Evolutionary conservation across 2,329 filamentous ascomycete genomes (phyloP).

Genomic region (Colletotrichum acutatum): DNA sequence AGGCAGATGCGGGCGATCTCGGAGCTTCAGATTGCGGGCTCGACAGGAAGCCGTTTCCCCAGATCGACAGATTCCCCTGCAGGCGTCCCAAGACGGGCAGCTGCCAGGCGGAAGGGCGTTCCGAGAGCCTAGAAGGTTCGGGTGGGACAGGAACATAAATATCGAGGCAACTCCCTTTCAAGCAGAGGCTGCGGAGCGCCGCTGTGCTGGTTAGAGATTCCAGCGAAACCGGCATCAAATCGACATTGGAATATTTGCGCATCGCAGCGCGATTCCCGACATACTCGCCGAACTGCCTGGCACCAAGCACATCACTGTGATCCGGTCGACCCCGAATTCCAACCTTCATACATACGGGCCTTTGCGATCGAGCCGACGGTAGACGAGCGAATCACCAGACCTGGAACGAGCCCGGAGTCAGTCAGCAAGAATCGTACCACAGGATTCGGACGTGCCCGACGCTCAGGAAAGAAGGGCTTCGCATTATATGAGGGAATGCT

Average conservation of each 20-base stretch:
- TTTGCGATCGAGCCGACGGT: slow-evolving; percentile 3
- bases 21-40: neutral
- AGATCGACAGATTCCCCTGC: slow-evolving; percentile 18
- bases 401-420: neutral
- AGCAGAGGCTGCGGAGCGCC: neutral
- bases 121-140: neutral
- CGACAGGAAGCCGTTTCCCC: neutral
- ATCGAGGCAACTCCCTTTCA: neutral
- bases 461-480: neutral
- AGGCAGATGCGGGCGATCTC: neutral
- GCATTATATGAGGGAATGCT: neutral
- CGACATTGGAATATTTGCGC: slow-evolving; percentile 23
- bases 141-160: slow-evolving; percentile 6
- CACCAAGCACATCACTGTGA: neutral
- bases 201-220: slow-evolving; percentile 39
- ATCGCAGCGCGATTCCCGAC: neutral
- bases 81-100: neutral
- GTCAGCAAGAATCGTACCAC: neutral
- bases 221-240: slow-evolving; percentile 40
- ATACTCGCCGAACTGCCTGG: neutral
- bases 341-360: no score
- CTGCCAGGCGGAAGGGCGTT: neutral
- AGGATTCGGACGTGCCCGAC: neutral
- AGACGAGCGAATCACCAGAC: neutral
- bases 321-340: no score